Conservation (phyloP, 257 asterid genomes). For the Salvia miltiorrhiza region DNA sequence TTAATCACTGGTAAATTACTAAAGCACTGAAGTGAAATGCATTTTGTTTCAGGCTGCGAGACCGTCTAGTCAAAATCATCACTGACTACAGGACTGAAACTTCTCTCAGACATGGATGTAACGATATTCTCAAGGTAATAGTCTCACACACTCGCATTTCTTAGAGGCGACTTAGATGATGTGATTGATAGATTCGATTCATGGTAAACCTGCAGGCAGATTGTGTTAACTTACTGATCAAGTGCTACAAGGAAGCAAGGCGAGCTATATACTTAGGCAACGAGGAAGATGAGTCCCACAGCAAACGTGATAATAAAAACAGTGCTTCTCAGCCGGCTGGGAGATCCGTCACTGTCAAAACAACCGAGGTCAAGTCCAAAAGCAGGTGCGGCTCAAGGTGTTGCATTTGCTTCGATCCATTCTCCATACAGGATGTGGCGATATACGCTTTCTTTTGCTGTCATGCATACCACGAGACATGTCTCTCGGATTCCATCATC, state of each 20-base stretch:
- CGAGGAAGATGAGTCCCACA: slow-evolving; percentile 62
- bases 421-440: slow-evolving; percentile 62
- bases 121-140: slow-evolving; percentile 84
- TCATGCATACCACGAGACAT: slow-evolving; percentile 83
- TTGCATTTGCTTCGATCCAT: slow-evolving; percentile 95
- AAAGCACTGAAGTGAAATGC: slow-evolving; percentile 16
- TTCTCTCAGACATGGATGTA: slow-evolving; percentile 93
- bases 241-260: slow-evolving; percentile 90
- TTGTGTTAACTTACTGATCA: slow-evolving; percentile 78
- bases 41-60: slow-evolving; percentile 73
- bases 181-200: not conserved
- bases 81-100: slow-evolving; percentile 97
- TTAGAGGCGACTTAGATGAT: not conserved
- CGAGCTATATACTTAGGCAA: slow-evolving; percentile 75
- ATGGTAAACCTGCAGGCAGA: slow-evolving; percentile 59
- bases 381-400: slow-evolving; percentile 80
- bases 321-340: slow-evolving; percentile 31
- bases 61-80: slow-evolving; percentile 87
- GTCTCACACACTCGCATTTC: not conserved
- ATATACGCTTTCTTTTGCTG: slow-evolving; percentile 84
- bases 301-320: slow-evolving; percentile 45
- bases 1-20: not conserved
- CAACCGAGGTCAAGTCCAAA: slow-evolving; percentile 72
- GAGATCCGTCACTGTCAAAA: slow-evolving; percentile 50
- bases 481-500: slow-evolving; percentile 73